phyloP scores from a whole-genome alignment of 2,329 filamentous ascomycete genomes.

The Penicillium sclerotiorum region DNA sequence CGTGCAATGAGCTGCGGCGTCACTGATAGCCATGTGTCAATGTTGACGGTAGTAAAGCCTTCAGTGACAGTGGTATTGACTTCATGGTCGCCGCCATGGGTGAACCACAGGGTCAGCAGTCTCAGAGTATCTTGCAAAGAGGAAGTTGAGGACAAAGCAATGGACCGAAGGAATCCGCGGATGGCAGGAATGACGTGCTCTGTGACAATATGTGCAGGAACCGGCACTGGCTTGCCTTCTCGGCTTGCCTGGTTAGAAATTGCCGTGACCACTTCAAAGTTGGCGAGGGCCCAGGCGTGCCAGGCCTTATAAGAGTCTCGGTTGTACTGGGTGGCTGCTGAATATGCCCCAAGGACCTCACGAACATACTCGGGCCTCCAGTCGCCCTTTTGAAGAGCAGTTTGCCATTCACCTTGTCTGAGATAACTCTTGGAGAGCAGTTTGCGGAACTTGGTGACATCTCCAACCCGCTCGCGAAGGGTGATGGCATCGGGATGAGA shows the following conservation, averaged over 20 bases:
- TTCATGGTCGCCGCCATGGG: slow-evolving; percentile 83
- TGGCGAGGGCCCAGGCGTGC: slow-evolving; percentile 97
- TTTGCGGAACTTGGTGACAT: slow-evolving; percentile 61
- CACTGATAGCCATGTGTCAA: slow-evolving; percentile 98
- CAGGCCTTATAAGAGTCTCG: slow-evolving; percentile 98
- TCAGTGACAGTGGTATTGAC: slow-evolving; percentile 88
- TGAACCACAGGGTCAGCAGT: slow-evolving; percentile 93
- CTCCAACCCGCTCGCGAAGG: slow-evolving; percentile 46
- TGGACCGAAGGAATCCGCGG: slow-evolving; percentile 95
- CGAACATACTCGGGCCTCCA: slow-evolving; percentile 86
- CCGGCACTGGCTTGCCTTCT: slow-evolving; percentile 48
- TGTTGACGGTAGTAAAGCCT: slow-evolving; percentile 86
- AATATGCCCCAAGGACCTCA: slow-evolving; percentile 89
- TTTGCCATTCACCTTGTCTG: slow-evolving; percentile 95
- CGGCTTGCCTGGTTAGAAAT: slow-evolving; percentile 69
- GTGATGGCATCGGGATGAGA: slow-evolving; percentile 42
- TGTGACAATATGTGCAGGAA: slow-evolving; percentile 70
- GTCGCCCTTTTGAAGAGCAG: slow-evolving; percentile 78
- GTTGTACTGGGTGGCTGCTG: slow-evolving; percentile 90
- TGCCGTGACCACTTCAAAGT: slow-evolving; percentile 95
- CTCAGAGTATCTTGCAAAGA: slow-evolving; percentile 94
- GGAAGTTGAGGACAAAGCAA: slow-evolving; percentile 85
- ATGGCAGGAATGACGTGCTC: slow-evolving; percentile 94
- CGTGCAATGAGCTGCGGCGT: slow-evolving; percentile 96
- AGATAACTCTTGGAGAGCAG: slow-evolving; percentile 94